Base-by-base conservation (phyloP, 2,329 filamentous ascomycete genomes). In the Epichloe sibirici region DNA sequence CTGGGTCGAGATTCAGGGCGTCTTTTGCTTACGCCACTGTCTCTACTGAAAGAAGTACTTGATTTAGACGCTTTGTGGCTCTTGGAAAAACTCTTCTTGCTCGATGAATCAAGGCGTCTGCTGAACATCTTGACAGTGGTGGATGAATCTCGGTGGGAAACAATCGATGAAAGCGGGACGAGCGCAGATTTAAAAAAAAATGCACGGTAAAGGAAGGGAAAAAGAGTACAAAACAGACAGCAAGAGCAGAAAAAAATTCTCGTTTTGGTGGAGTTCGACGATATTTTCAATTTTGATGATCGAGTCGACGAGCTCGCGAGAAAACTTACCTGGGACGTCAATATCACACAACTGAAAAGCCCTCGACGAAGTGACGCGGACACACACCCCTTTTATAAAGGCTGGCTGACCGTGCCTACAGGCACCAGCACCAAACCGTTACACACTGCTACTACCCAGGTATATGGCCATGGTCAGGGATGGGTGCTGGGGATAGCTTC, bases 1-100 rank as follows among this genome's bases (percentile, higher is more conserved):
- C 75, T 72, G 44, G 66, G 63, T 35, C 66, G 69, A 53, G 73
- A 69, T 45, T 80, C 77, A 63, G 76, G 75, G 55, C 76, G 74
- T 57, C 72, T 69, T 69, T 63, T 81, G 31, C 74, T 74, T 15
- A 81, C 67, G 2, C 78, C 77, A 43, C 71, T 67, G 25, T 74
- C 73, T 56, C 77, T 79, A 63, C 70, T 76, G 61, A 81, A 79
- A 1, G 77, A 80, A 2, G 75, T 70, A 59, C 66, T 77, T 4
- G 76, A 74, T 57, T 75, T 78, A 58, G 66, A 70, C 25, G 61
- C 59, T 56, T 76, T 77, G 52, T 76, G 72, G 56, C 71, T 66
- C 57, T 77, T 79, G 50, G 75, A 75, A 54, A 77, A 78, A 66
- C 74, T 79, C 66, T 74, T 79, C 66, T 69, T 75, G 69, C 59